Conservation (phyloP, 1,284 basidiomycete species). For the Inonotus obliquus region DNA sequence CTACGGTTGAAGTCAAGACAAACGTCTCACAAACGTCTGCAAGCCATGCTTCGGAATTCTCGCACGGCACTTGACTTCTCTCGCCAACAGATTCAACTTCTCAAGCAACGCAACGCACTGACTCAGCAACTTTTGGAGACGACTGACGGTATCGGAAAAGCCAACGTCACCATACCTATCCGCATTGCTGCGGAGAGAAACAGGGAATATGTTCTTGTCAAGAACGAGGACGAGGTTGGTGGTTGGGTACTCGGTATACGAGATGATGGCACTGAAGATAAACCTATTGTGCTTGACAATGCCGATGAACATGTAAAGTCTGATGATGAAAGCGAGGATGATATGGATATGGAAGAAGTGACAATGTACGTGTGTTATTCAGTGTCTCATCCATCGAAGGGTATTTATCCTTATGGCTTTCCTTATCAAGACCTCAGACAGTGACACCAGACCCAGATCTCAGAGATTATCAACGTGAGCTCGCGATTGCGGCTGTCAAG, state of each 20-base stretch:
- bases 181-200: conserved; percentile 94
- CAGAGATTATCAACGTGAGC: conserved; percentile 57
- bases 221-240: conserved; percentile 80
- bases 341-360: conserved; percentile 76
- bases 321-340: conserved; percentile 34
- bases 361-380: conserved; percentile 44
- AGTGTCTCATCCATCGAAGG: conserved; percentile 5
- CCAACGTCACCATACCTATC: conserved; percentile 85
- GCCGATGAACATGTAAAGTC: conserved; percentile 32
- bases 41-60: conserved; percentile 83
- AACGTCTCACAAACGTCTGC: conserved; percentile 87
- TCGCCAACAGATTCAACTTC: conserved; percentile 87
- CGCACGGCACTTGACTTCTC: conserved; percentile 93
- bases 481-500: conserved; percentile 63
- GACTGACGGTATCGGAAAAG: conserved; percentile 89
- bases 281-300: conserved; percentile 84
- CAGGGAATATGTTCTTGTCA: conserved; percentile 88
- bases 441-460: conserved; percentile 57
- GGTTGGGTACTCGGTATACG: conserved; percentile 93
- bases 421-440: conserved; percentile 30
- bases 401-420: conserved; percentile 20
- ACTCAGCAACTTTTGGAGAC: conserved; percentile 95
- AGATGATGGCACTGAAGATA: conserved; percentile 72
- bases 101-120: conserved; percentile 85
- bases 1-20: conserved; percentile 90